Conservation (phyloP, 2,329 filamentous ascomycete genomes). For the Fusarium cicatricum region DNA sequence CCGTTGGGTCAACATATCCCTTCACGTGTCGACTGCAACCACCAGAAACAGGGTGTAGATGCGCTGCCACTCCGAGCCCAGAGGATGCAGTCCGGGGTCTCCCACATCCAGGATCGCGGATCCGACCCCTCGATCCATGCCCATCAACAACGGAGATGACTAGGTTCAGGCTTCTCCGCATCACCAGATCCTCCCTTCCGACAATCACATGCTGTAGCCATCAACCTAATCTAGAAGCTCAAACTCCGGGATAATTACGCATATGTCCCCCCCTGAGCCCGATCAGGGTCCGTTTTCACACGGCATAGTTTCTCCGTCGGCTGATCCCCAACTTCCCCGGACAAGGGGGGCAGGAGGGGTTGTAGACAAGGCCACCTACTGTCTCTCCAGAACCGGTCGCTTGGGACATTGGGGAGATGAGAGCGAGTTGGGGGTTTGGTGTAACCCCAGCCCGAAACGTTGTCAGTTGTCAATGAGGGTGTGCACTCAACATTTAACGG, state of each 20-base stretch:
- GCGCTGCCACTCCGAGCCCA: background rate
- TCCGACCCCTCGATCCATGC: conserved; percentile 32
- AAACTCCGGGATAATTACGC: conserved; percentile 10
- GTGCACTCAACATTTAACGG: conserved; percentile 10
- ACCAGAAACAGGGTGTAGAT: conserved; percentile 16
- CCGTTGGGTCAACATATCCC: conserved; percentile 23
- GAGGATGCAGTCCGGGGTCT: background rate
- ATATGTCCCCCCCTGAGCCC: conserved; percentile 37
- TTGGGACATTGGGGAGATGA: conserved; percentile 34
- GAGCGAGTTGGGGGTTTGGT: conserved; percentile 27
- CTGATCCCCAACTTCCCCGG: conserved; percentile 26
- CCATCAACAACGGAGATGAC: conserved; percentile 26
- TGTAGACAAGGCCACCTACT: background rate
- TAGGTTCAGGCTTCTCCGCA: conserved; percentile 34
- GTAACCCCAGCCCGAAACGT: background rate
- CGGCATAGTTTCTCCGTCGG: conserved; percentile 37
- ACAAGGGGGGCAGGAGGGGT: conserved; percentile 6
- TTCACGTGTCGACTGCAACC: conserved; percentile 22
- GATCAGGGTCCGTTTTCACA: conserved; percentile 14
- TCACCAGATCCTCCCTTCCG: conserved; percentile 28
- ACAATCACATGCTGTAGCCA: conserved; percentile 31
- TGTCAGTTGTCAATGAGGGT: background rate
- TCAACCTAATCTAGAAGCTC: conserved; percentile 31
- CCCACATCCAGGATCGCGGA: conserved; percentile 22
- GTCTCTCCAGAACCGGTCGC: conserved; percentile 22